Evolutionary conservation across 371 early-diverging fungal species (phyloP).

Genomic region (Zychaea mexicana): DNA sequence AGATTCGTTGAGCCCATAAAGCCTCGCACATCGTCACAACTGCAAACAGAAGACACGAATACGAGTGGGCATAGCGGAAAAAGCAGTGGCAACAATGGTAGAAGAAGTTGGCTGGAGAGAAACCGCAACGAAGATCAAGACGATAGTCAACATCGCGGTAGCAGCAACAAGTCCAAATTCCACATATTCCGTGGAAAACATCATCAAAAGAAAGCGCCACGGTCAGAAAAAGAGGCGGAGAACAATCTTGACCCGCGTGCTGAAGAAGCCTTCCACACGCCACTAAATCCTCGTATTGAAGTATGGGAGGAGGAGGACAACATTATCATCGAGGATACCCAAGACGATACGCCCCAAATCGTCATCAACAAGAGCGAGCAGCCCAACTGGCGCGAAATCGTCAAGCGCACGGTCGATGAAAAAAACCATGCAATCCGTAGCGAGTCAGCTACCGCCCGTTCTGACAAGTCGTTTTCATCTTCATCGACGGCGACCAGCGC

Average conservation of each 20-base stretch:
- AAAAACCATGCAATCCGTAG: background rate
- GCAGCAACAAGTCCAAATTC: background rate
- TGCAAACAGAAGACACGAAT: background rate
- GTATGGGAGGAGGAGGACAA: constrained; percentile 28
- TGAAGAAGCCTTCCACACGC: background rate
- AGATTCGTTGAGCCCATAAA: constrained; percentile 46
- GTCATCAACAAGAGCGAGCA: constrained; percentile 30
- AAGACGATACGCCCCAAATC: constrained; percentile 1
- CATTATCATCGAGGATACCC: constrained; percentile 20
- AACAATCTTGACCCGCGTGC: background rate
- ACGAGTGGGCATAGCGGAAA: background rate
- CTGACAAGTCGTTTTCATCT: background rate
- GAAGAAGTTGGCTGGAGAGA: constrained; percentile 1
- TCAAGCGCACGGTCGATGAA: constrained; percentile 21
- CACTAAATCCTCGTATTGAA: constrained; percentile 11
- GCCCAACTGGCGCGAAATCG: constrained; percentile 26
- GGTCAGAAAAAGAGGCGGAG: constrained; percentile 6
- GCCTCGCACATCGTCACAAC: constrained; percentile 11
- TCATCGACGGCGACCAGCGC: background rate
- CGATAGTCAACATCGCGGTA: background rate
- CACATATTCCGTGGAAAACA: background rate
- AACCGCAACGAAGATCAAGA: background rate
- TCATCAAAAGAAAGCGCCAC: background rate
- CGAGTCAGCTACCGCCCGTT: background rate
- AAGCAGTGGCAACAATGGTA: background rate